Evolutionary conservation across 2,329 filamentous ascomycete genomes (phyloP), one percentile per base, ranked within the genome.

Genomic region (Epichloe aotearoae): DNA sequence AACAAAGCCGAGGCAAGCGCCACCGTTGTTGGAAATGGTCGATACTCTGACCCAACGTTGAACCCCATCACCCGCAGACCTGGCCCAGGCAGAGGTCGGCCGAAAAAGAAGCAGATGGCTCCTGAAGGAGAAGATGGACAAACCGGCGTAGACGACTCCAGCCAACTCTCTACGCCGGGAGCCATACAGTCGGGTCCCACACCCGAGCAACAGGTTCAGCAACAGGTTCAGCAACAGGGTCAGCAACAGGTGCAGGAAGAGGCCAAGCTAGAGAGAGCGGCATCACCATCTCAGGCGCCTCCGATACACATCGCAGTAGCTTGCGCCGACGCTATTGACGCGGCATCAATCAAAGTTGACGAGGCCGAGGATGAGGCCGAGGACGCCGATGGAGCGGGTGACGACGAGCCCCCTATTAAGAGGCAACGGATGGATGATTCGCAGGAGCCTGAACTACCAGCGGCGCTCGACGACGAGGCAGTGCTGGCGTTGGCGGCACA

Each of bases 1-100:
- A 73, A 75, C 56, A 80, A 79, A 58, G 61, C 67, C 17, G 76
- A 78, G 17, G 50, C 64, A 5, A 68, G 65, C 52, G 65, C 69
- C 8, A 51, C 60, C 20, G 44, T 54, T 26, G 53, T 58, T 10
- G 69, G 73, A 19, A 66, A 54, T 41, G 56, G 68, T 20, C 63
- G 67, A 41, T 71, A 66, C 52, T 40, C 66, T 50, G 77, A 81
- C 57, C 77, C 77, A 8, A 73, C 72, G 0, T 49, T 67, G 55
- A 80, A 81, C 52, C 78, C 78, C 47, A 80, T 81, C 57, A 80
- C 76, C n/a, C 70, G 77, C 15, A 71, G 78, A 26, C 77, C 78
- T 4, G 78, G 78, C 0, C 77, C 77, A 3, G 77, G 77, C 12
- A 71, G 77, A 43, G 75, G 76, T 2, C 69, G 77, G 6, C 74